These are phyloP conservation scores for Durio zibethinus DNA, from an alignment of 345 rosid species.

Conservation along the genomic window DNA sequence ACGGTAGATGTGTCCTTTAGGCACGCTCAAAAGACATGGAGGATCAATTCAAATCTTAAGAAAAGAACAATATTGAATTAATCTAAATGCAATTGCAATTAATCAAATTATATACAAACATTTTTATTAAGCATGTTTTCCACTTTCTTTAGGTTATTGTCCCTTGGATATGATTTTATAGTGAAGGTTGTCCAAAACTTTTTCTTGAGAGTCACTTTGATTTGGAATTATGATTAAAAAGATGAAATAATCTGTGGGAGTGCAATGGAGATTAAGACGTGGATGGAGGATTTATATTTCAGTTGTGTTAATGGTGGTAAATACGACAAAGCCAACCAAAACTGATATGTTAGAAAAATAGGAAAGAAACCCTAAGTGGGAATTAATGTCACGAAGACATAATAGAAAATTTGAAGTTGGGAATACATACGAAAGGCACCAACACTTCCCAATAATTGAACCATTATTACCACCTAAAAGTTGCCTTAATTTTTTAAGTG, in stretches of 20 bases:
- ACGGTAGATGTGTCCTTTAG: background rate
- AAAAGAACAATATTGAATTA: background rate
- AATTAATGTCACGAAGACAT: slow-evolving; percentile 16
- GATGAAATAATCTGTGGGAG: background rate
- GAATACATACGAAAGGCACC: slow-evolving; percentile 23
- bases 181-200: slow-evolving; percentile 7
- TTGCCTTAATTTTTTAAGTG: slow-evolving; percentile 20
- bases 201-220: background rate
- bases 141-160: slow-evolving; percentile 15
- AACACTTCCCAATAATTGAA: slow-evolving; percentile 41
- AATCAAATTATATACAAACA: background rate
- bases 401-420: slow-evolving; percentile 21
- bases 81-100: background rate
- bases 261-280: slow-evolving; percentile 7
- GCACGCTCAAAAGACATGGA: slow-evolving; percentile 13
- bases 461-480: slow-evolving; percentile 52
- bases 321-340: slow-evolving; percentile 39
- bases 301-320: slow-evolving; percentile 17
- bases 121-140: slow-evolving; percentile 2
- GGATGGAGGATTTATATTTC: slow-evolving; percentile 4
- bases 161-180: slow-evolving; percentile 7
- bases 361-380: slow-evolving; percentile 25
- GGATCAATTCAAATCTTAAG: background rate
- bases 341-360: slow-evolving; percentile 30
- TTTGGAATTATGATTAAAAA: background rate